Evolutionary conservation across 129 eudicot species (phyloP), one percentile per base, ranked within the genome.

Genomic region (Saussurea involucrata): DNA sequence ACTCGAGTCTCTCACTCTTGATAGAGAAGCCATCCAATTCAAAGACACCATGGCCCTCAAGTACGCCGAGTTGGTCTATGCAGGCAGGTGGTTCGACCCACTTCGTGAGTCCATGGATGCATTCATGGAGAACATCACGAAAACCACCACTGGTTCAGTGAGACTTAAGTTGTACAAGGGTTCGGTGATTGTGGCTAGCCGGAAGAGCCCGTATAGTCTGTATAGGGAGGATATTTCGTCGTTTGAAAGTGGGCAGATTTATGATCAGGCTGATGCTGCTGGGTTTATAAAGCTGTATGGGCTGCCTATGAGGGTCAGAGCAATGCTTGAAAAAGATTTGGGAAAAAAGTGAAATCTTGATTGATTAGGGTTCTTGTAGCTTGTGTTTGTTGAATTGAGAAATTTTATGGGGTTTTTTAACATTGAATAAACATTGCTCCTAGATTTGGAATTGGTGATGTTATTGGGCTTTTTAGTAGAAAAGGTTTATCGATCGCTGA

Each of bases 251-350:
- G 97, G 99, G n/a, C 81, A 92, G 46, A 92, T 95, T 25, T 95
- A 95, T 49, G 74, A 95, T 79, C 99, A 95, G 64, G 99, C 99
- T 10, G 99, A 95, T 88, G 99, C 99, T 75, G 99, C 97, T 76
- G 99, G 99, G 18, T 95, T 95, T 75, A 95, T 95, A 0, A 76
- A 81, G 81, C 87, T 95, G 28, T 91, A 89, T 75, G 96, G 99
- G 66, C 66, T 95, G 81, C 96, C 97, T 7, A 95, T 88, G 90
- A 85, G 97, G 83, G 96, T 95, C 27, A 76, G 99, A 13, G 99
- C 99, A 44, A 95, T 95, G 99, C 96, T 95, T 68, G 99, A 95
- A 83, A 91, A 89, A 69, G 96, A 92, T 24, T 73, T 75, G 44
- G 75, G 71, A 67, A 61, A 78, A 32, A 78, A 74, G 57, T 74